Evolutionary conservation across 768 basidiomycete species (phyloP).

Genomic region (Lactarius sanguifluus): DNA sequence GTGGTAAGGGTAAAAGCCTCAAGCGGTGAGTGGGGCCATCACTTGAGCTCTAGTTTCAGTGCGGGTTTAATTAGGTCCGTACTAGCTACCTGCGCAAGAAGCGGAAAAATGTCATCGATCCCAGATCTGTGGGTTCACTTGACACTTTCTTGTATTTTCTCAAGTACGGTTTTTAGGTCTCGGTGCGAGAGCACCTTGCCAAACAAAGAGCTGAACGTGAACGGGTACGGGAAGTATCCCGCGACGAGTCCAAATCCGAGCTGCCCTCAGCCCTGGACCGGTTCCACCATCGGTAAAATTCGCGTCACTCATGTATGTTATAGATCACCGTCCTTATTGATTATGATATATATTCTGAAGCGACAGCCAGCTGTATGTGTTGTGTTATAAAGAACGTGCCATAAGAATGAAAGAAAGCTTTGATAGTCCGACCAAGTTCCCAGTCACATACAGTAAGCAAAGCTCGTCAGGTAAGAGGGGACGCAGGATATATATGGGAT

Average conservation of each 20-base stretch:
- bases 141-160: conserved; percentile 21
- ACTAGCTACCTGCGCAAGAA: conserved; percentile 77
- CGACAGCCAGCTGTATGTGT: conserved; percentile 10
- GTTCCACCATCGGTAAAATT: conserved; percentile 34
- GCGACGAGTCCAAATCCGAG: conserved; percentile 31
- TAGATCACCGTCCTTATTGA: background rate
- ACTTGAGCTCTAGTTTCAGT: background rate
- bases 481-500: conserved; percentile 4
- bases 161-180: conserved; percentile 43
- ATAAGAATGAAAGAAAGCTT: conserved; percentile 1
- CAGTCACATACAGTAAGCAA: conserved; percentile 9
- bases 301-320: background rate
- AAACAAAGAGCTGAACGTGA: conserved; percentile 38
- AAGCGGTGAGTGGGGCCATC: conserved; percentile 51
- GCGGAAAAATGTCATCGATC: conserved; percentile 93
- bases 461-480: background rate
- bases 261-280: conserved; percentile 43
- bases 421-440: conserved; percentile 13
- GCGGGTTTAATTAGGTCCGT: background rate
- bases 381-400: conserved; percentile 15
- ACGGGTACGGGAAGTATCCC: conserved; percentile 33
- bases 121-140: conserved; percentile 53
- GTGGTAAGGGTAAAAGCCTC: conserved; percentile 83
- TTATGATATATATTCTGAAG: conserved; percentile 3
- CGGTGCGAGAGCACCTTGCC: conserved; percentile 43